Conservation (phyloP, 495 filamentous ascomycete genomes). For the Chaetomium cochliodes region DNA sequence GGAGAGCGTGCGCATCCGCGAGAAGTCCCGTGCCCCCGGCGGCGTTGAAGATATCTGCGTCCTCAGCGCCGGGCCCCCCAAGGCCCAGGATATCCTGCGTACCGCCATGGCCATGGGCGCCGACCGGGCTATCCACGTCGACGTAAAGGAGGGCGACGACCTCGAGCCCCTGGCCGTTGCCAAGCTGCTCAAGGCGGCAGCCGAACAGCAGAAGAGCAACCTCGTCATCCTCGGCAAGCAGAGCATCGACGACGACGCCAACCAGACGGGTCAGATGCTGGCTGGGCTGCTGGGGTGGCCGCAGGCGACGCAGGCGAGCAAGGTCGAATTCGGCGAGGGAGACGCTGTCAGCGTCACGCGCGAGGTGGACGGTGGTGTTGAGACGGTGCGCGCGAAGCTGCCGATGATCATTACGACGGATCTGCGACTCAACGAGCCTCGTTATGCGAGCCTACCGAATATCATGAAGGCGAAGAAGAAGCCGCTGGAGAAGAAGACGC, state of each 20-base stretch:
- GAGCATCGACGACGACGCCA: constrained; percentile 93
- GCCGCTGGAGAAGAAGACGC: constrained; percentile 83
- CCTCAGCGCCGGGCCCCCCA: constrained; percentile 81
- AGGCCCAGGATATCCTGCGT: constrained; percentile 80
- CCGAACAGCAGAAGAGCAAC: constrained; percentile 79
- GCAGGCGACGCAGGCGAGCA: constrained; percentile 88
- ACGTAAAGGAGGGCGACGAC: constrained; percentile 60
- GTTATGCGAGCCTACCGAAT: constrained; percentile 93
- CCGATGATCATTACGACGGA: constrained; percentile 94
- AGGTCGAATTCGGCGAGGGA: constrained; percentile 67
- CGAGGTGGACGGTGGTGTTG: constrained; percentile 93
- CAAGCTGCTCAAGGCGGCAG: constrained; percentile 78
- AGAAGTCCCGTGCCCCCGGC: constrained; percentile 60
- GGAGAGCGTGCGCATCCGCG: constrained; percentile 89
- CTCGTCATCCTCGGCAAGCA: constrained; percentile 94
- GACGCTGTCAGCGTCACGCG: constrained; percentile 68
- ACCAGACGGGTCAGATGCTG: constrained; percentile 97
- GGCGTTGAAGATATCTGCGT: constrained; percentile 85
- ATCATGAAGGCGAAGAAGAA: constrained; percentile 99
- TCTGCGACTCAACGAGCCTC: constrained; percentile 88
- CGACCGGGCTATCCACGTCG: constrained; percentile 83
- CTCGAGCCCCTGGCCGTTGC: constrained; percentile 91
- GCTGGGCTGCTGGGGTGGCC: constrained; percentile 88
- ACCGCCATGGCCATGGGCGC: constrained; percentile 99
- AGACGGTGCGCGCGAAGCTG: constrained; percentile 79